Base-by-base conservation (phyloP, 1,284 basidiomycete species). In the Ceratobasidium sp. region DNA sequence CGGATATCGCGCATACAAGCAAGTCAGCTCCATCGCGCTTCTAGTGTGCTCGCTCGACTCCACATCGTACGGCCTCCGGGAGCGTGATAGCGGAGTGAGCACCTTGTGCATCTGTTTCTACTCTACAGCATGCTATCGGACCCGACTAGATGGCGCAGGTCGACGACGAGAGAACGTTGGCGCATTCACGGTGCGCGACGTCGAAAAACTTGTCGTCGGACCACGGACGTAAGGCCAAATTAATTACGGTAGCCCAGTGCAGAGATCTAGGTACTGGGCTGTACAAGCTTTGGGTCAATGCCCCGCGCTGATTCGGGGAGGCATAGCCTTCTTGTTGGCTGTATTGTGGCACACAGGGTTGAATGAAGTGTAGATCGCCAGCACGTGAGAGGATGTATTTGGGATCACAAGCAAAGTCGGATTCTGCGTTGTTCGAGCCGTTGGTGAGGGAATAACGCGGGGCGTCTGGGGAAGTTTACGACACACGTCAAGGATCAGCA, bases 381-480 rank as follows among this genome's bases (percentile, higher is more conserved):
- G 67, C 67, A 71, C 67, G 67, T 54, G 67, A 71, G 65, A 68
- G 61, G 51, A 71, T 51, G 37, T 17, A 39, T 54, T 47, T 54
- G 67, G 67, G 39, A 64, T 64, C 63, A 65, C 61, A 28, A 58
- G 7, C 45, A 47, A n/a, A n/a, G 35, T 63, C 60, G 60, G 60
- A 63, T 63, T 63, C 26, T 45, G 15, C 26, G 63, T 45, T 33
- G 63, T 35, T 68, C 67, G 54, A 58, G 53, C 37, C n/a, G 26
- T 54, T 39, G 15, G 42, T 60, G 67, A 58, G 67, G 67, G 17
- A 71, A 71, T 71, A 71, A 71, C 54, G 67, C 67, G 65, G 65
- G 65, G 65, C 47, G 65, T 37, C 63, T 33, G 63, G 63, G 63
- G 63, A 65, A 65, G 63, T 65, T 65, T 45, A 49, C 63, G 45